phyloP scores from a whole-genome alignment of 1,284 basidiomycete genomes.

The Fistulinella staudtii region DNA sequence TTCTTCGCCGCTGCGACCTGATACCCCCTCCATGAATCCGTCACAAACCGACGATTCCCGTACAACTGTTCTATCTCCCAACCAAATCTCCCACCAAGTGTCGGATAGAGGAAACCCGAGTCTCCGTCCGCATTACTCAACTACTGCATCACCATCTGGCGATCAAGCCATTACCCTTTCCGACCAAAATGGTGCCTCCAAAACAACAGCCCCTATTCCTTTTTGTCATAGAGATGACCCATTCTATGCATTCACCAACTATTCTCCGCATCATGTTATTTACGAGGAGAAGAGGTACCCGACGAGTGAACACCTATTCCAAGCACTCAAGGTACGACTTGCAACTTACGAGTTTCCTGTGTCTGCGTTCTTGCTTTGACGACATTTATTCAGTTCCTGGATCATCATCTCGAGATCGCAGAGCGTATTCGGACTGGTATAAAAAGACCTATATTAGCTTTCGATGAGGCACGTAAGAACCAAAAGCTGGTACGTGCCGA shows the following conservation, averaged over 20 bases:
- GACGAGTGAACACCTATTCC: conserved; percentile 66
- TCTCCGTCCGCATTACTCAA: too few species aligned
- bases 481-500: conserved; percentile 29
- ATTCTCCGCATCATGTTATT: conserved; percentile 55
- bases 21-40: too few species aligned
- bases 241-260: conserved; percentile 65
- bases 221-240: conserved; percentile 63
- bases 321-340: conserved; percentile 60
- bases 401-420: conserved; percentile 52
- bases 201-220: too few species aligned
- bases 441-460: conserved; percentile 29
- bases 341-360: not conserved
- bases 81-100: too few species aligned
- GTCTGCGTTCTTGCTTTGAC: too few species aligned
- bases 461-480: conserved; percentile 34
- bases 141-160: too few species aligned
- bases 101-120: too few species aligned
- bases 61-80: too few species aligned
- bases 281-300: conserved; percentile 58
- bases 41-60: too few species aligned
- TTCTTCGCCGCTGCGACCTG: too few species aligned
- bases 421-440: conserved; percentile 48
- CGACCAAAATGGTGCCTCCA: too few species aligned
- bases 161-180: too few species aligned
- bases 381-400: conserved; percentile 49